A percentile compares a stretch with the other conserved stretches of the same genome.
Conservation (phyloP, 1,139 yeast genomes). For the Pichia sp. region DNA sequence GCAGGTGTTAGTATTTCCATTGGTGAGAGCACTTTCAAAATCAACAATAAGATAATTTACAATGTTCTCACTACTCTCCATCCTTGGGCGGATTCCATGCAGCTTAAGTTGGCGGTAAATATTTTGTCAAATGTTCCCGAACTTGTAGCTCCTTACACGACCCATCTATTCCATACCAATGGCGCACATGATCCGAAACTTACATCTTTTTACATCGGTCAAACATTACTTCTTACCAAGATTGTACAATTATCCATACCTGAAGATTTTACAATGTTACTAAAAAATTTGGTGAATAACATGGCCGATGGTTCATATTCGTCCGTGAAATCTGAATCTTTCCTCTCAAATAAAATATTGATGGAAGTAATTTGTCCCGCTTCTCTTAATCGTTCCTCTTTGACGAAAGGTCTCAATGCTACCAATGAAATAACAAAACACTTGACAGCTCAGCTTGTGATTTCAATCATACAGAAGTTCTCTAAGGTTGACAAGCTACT, state of each 20-base stretch:
- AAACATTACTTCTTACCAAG: conserved; percentile 56
- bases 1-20: conserved; percentile 34
- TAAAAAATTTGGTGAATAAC: conserved; percentile 12
- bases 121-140: conserved; percentile 60
- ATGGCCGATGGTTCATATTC: conserved; percentile 5
- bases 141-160: conserved; percentile 67
- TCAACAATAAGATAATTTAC: conserved; percentile 65
- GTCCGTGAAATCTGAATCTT: conserved; percentile 4
- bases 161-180: conserved; percentile 45
- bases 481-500: conserved; percentile 37
- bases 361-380: conserved; percentile 62
- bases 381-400: conserved; percentile 54
- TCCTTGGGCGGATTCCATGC: conserved; percentile 74
- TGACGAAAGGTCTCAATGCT: conserved; percentile 55
- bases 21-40: conserved; percentile 45
- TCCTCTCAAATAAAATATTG: conserved; percentile 22
- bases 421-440: conserved; percentile 60
- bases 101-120: conserved; percentile 51
- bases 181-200: conserved; percentile 33
- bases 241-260: conserved; percentile 56
- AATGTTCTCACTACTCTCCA: conserved; percentile 61
- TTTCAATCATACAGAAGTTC: conserved; percentile 52
- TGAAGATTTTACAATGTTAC: conserved; percentile 22
- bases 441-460: conserved; percentile 56
- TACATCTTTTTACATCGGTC: conserved; percentile 81